A percentile compares a stretch with the other conserved stretches of the same genome.
Conservation (phyloP, 2,329 filamentous ascomycete species). For the Drechmeria coniospora region DNA sequence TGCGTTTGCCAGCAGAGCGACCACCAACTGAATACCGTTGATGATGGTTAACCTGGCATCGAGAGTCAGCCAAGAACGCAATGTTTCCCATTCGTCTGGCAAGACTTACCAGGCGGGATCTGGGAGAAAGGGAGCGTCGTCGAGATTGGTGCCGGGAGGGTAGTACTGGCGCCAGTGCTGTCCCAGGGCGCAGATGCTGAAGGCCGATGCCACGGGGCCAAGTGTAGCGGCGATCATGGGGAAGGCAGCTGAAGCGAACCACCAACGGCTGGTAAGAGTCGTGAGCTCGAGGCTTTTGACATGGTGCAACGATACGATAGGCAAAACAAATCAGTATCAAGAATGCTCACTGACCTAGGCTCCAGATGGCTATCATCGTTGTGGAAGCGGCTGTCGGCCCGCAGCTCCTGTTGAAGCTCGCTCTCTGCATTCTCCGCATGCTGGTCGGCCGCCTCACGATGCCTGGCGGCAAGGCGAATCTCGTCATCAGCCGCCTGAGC, state of each 20-base stretch:
- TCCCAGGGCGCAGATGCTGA: constrained; percentile 76
- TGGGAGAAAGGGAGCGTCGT: constrained; percentile 33
- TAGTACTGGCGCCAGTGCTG: constrained; percentile 57
- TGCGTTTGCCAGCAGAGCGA: constrained; percentile 64
- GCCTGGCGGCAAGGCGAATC: too few relatives aligned
- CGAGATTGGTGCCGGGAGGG: constrained; percentile 27
- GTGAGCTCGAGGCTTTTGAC: background rate
- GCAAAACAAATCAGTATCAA: too few relatives aligned
- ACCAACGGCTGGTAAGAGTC: constrained; percentile 47
- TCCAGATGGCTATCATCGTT: constrained; percentile 26
- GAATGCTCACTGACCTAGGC: constrained; percentile 29
- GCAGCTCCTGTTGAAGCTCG: constrained; percentile 6
- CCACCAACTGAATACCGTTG: constrained; percentile 62
- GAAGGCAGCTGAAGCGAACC: constrained; percentile 49
- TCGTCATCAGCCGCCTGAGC: constrained; percentile 12
- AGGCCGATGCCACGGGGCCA: constrained; percentile 73
- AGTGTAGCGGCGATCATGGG: constrained; percentile 72
- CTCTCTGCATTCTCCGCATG: constrained; percentile 14
- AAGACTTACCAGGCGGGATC: constrained; percentile 54
- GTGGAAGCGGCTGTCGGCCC: constrained; percentile 13
- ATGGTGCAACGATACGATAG: too few relatives aligned
- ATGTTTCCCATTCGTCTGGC: too few relatives aligned
- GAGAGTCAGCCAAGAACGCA: background rate
- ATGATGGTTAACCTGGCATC: constrained; percentile 47
- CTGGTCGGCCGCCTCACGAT: too few relatives aligned